Base-by-base conservation (phyloP, 1,139 yeast species). In the Lodderomyces metapsilosis region DNA sequence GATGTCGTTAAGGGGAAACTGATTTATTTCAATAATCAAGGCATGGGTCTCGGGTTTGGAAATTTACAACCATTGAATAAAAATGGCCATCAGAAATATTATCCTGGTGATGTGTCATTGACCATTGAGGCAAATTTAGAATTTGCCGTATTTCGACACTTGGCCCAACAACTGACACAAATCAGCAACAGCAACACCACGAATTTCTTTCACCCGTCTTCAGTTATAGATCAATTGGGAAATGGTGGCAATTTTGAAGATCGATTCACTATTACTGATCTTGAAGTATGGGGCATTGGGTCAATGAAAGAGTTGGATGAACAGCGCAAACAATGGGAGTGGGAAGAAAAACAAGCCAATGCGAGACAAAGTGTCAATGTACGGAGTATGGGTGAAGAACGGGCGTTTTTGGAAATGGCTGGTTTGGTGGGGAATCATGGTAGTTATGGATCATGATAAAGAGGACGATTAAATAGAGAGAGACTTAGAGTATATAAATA, bases 241-340 rank as follows among this genome's bases (percentile, higher is more conserved):
- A n/a, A n/a, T 2, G 47, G 51, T 3, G 53, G 56, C 12, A 80
- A 77, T 46, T 86, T 71, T 55, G 97, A 91, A 56, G 82, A 84
- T 48, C 67, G 91, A 39, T 82, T 91, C 53, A 62, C 75, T 44
- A 78, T 91, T 8, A 79, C 82, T 3, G 91, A 85, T 50, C 66
- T 91, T 17, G 96, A 89, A 58, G 95, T 88, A 0, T 87, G 95
- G 92, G 98, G 98, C 0, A 75, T 88, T 43, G 97, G 97, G 1
- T 79, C 86, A 5, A 78, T 77, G 16, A 79, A 80, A 47, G 95
- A 87, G 48, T 65, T 88, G 39, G 84, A 77, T 22, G 91, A 84
- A 46, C 97, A 91, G 60, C 67, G 74, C 43, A 78, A 78, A 53
- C 78, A 78, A 48, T 85, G 96, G 94, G 91, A 84, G 54, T 88